Conservation (phyloP, 1,284 basidiomycete genomes). For the Quambalaria eucalypti region DNA sequence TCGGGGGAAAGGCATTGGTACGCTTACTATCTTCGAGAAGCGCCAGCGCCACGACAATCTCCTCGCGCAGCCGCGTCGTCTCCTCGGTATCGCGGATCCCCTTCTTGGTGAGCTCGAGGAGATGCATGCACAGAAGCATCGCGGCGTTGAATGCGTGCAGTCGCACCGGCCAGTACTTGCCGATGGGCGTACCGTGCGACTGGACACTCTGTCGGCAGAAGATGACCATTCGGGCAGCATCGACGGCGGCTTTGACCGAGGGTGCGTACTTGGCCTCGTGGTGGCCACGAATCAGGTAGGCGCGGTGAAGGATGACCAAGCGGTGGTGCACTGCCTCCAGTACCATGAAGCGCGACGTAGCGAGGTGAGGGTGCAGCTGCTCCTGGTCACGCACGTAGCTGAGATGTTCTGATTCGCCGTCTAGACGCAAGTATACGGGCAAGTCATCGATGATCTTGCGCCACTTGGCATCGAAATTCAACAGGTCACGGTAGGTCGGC, state of each 20-base stretch:
- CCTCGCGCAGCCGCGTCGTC: not conserved
- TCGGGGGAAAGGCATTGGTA: no score
- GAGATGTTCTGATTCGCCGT: not conserved
- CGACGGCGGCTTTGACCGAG: not conserved
- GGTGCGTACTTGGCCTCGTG: not conserved
- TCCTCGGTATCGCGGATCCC: not conserved
- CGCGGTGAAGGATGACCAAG: not conserved
- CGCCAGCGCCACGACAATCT: not conserved
- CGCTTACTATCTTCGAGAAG: no score
- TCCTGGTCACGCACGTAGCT: not conserved
- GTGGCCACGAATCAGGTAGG: no score
- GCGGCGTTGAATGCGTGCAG: not conserved
- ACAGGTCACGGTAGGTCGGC: no score
- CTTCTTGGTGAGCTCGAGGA: not conserved
- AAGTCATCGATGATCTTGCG: not conserved
- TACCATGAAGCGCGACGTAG: not conserved
- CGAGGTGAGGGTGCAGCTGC: not conserved
- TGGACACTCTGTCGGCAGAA: not conserved
- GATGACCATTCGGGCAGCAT: not conserved
- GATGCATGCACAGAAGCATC: not conserved
- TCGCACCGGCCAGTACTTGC: not conserved
- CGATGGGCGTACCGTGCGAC: not conserved
- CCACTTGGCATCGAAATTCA: no score
- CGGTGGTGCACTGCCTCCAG: not conserved
- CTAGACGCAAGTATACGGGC: not conserved